Conservation (phyloP, 306 rosid genomes). For the Astragalus membranaceus region DNA sequence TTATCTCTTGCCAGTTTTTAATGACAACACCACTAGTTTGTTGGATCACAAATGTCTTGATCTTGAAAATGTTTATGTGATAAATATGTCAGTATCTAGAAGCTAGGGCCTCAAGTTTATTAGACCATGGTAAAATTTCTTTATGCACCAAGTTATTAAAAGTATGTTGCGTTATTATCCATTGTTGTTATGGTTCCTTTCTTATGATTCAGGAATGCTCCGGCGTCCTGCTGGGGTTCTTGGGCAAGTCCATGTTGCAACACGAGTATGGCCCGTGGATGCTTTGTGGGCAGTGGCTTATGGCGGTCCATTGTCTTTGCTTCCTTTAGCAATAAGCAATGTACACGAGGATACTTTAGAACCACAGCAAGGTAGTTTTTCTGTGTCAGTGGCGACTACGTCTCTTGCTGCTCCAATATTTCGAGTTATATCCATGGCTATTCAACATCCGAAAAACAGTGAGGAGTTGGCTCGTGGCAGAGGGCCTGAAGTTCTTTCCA, state of each 20-base stretch:
- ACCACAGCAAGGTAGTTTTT: conserved; percentile 55
- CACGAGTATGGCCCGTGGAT: conserved; percentile 71
- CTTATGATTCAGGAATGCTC: conserved; percentile 54
- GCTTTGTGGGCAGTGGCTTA: conserved; percentile 95
- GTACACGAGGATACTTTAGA: conserved; percentile 67
- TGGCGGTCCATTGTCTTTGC: conserved; percentile 96
- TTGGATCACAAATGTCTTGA: neutral
- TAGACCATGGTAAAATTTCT: neutral
- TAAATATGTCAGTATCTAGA: conserved; percentile 10
- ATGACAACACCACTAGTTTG: neutral
- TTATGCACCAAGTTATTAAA: conserved; percentile 13
- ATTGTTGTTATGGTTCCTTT: conserved; percentile 19
- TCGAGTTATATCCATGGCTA: conserved; percentile 69
- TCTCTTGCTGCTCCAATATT: conserved; percentile 81
- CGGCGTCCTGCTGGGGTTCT: conserved; percentile 99
- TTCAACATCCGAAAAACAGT: conserved; percentile 74
- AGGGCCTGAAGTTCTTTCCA: conserved; percentile 98
- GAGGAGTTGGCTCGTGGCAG: conserved; percentile 71
- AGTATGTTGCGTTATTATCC: conserved; percentile 20
- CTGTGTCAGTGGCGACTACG: conserved; percentile 67
- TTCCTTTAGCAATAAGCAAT: conserved; percentile 72
- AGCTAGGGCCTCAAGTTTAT: neutral
- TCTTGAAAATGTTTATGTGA: neutral
- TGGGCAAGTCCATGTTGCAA: conserved; percentile 94
- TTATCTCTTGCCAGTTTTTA: conserved; percentile 5